phyloP scores from a whole-genome alignment of 2,329 filamentous ascomycete genomes.

The Penicillium digitatum region DNA sequence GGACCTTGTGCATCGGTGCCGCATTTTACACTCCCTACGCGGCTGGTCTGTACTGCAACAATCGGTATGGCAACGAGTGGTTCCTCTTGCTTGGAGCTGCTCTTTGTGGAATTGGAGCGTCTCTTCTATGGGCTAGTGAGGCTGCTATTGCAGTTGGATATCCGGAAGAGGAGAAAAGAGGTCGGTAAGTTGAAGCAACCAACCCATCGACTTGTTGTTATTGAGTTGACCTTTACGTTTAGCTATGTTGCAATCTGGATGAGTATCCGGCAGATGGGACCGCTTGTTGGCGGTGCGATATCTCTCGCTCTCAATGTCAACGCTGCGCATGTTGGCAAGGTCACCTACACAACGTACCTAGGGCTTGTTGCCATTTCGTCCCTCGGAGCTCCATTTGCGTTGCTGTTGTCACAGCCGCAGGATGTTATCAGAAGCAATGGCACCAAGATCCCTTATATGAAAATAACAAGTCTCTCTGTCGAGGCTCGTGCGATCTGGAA shows the following conservation, averaged over 20 bases:
- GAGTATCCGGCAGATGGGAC: slow-evolving; percentile 51
- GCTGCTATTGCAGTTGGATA: slow-evolving; percentile 45
- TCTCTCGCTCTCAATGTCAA: slow-evolving; percentile 50
- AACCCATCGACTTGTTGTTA: neutral
- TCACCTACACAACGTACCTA: slow-evolving; percentile 44
- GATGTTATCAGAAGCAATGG: slow-evolving; percentile 46
- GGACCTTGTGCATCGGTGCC: slow-evolving; percentile 39
- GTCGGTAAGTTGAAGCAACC: slow-evolving; percentile 36
- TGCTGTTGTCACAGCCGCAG: slow-evolving; percentile 46
- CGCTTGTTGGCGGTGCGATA: slow-evolving; percentile 52
- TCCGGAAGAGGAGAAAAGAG: slow-evolving; percentile 46
- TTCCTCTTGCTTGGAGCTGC: slow-evolving; percentile 47
- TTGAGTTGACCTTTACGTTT: slow-evolving; percentile 2
- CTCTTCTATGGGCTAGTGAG: slow-evolving; percentile 42
- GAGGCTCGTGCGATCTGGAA: slow-evolving; percentile 40
- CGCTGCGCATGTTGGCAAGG: slow-evolving; percentile 44
- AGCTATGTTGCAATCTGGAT: slow-evolving; percentile 51
- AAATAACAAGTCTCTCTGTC: slow-evolving; percentile 28
- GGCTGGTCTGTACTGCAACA: slow-evolving; percentile 36
- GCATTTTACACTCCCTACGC: slow-evolving; percentile 44
- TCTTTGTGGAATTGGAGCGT: slow-evolving; percentile 42
- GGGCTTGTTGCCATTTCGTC: slow-evolving; percentile 41
- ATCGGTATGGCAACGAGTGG: slow-evolving; percentile 50
- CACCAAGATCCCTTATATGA: slow-evolving; percentile 24
- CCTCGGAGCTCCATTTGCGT: slow-evolving; percentile 45